These are phyloP conservation scores for Tetrahymena thermophila DNA, from an alignment of 73 alveolate species.

Conservation along the genomic window DNA sequence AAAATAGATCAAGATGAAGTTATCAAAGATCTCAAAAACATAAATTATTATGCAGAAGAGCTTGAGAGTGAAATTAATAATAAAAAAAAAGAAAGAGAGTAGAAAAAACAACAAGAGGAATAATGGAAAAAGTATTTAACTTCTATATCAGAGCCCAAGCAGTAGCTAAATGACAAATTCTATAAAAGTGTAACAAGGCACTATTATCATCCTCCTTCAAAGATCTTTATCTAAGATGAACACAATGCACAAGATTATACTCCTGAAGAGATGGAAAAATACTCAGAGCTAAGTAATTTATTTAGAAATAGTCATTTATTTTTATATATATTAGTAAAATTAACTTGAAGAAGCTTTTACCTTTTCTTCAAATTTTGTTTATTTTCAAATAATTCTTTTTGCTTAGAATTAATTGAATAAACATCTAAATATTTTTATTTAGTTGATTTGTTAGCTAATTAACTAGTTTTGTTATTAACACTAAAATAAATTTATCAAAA, in stretches of 20 bases:
- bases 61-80: not conserved
- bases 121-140: conserved; percentile 9
- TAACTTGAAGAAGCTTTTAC: no score
- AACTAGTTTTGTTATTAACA: no score
- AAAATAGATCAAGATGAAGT: conserved; percentile 10
- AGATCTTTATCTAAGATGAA: conserved; percentile 10
- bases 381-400: no score
- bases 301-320: not conserved
- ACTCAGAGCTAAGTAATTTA: not conserved
- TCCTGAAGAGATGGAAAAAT: not conserved
- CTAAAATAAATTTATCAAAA: not conserved
- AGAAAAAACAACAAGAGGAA: not conserved
- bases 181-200: conserved; percentile 3
- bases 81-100: conserved; percentile 3
- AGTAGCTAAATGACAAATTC: not conserved
- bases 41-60: conserved; percentile 15
- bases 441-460: no score
- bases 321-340: no score
- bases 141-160: not conserved
- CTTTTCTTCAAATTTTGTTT: no score
- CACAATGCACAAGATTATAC: conserved; percentile 5
- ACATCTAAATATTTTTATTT: no score
- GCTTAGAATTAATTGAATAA: no score
- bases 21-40: conserved; percentile 8
- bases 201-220: conserved; percentile 31